Base-by-base conservation (phyloP, 495 filamentous ascomycete species). In the Rhizodiscina lignyota region DNA sequence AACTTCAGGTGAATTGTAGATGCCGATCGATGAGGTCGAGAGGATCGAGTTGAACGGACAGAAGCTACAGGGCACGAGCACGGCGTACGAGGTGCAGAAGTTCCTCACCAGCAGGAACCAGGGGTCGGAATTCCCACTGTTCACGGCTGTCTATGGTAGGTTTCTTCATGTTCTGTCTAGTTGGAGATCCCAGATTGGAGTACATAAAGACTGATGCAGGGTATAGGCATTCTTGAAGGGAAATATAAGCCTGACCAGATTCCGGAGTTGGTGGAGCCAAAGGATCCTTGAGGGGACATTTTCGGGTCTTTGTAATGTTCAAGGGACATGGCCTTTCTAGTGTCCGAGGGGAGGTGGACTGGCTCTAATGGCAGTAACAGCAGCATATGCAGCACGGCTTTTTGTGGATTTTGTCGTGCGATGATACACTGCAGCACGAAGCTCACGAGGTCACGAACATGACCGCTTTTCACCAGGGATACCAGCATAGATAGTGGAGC, bases 31-130 rank as follows among this genome's bases (percentile, higher is more conserved):
- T 39, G 82, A 94, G 61, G 68, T 99, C 38, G 91, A 96, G 68
- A 66, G 70, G 51, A 66, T 67, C 27, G 85, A 93, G 57, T 64
- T 99, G 41, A 99, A 99, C 53, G 91, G 91, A 21, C 91, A 99
- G 67, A 94, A 85, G 62, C 60, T 99, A 43, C 91, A 96, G 56
- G 91, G 91, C 13, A 94, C 82, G 4, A 74, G 76, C 49, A 99
- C 91, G 23, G 81, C 89, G 15, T 69, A 70, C 31, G 91, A 99
- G 53, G 86, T 99, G 13, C 78, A 87, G 61, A 67, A 59, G 29
- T 94, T 94, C 56, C 56, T 99, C 55, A 82, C 77, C 60, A 70
- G 69, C 32, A 70, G 75, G 46, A 75, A 73, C 4, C 60, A 70
- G 42, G 85, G 91, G 59, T 58, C 72, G 17, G 79, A 92, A 28